phyloP scores from a whole-genome alignment of 768 basidiomycete genomes.

The Lactifluus subvellereus region DNA sequence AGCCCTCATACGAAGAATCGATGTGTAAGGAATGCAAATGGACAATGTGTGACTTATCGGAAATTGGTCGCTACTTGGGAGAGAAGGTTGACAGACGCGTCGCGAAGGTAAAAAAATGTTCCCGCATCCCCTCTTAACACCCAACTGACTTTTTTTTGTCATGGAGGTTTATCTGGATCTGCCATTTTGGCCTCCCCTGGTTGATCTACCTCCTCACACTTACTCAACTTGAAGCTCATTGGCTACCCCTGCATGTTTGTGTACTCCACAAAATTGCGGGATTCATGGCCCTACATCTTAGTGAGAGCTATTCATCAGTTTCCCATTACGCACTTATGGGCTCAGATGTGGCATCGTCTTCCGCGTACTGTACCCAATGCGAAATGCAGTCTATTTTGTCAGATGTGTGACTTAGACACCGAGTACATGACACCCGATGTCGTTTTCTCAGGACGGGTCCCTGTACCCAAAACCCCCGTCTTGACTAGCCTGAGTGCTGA shows the following conservation, averaged over 20 bases:
- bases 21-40: background rate
- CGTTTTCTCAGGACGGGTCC: background rate
- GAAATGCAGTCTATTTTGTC: background rate
- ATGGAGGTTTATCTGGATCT: background rate
- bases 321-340: background rate
- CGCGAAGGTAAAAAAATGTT: background rate
- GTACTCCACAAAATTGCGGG: too few species aligned
- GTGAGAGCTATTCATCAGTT: too few species aligned
- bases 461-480: too few species aligned
- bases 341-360: background rate
- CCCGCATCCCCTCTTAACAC: background rate
- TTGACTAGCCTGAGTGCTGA: too few species aligned
- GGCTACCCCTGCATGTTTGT: too few species aligned
- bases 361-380: background rate
- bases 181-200: background rate
- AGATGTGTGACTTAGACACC: background rate
- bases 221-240: too few species aligned
- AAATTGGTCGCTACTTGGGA: background rate
- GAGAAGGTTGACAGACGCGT: slow-evolving; percentile 1
- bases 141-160: background rate
- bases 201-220: too few species aligned
- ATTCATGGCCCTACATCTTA: too few species aligned
- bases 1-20: background rate
- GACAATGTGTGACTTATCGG: background rate
- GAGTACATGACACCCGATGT: background rate